Conservation (phyloP, 352 stramenopile genomes). For the Phytophthora pisi region DNA sequence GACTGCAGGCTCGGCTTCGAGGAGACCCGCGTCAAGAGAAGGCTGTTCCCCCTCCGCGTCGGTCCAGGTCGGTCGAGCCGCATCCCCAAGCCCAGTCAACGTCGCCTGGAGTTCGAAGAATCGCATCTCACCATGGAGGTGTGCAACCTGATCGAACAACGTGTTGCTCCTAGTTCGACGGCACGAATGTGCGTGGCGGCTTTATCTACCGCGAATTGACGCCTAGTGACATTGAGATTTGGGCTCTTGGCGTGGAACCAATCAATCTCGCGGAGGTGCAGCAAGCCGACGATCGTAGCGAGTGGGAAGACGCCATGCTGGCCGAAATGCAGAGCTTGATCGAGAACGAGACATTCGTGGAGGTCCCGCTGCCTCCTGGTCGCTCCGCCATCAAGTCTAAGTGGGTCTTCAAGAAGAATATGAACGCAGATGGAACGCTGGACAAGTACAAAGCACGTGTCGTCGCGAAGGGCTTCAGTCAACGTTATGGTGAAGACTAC, state of each 20-base stretch:
- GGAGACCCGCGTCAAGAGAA: conserved; percentile 8
- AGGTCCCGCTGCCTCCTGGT: conserved; percentile 1
- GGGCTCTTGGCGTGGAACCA: conserved; percentile 9
- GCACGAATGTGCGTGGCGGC: conserved; percentile 5
- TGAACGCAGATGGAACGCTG: conserved; percentile 24
- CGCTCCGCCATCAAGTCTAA: conserved; percentile 12
- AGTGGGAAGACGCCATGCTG: conserved; percentile 16
- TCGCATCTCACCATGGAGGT: conserved; percentile 13
- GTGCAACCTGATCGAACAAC: conserved; percentile 15
- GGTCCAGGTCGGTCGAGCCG: conserved; percentile 4
- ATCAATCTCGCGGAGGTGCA: conserved; percentile 10
- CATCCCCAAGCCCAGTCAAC: conserved; percentile 7
- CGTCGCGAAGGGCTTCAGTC: neutral
- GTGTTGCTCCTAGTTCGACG: conserved; percentile 2
- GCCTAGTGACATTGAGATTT: conserved; percentile 3
- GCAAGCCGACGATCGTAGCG: neutral
- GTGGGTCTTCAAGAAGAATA: conserved; percentile 17
- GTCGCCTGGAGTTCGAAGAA: conserved; percentile 10
- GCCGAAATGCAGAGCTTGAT: conserved; percentile 11
- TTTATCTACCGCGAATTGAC: conserved; percentile 7
- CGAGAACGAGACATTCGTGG: conserved; percentile 14
- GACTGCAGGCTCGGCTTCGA: neutral
- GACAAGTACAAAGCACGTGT: conserved; percentile 46
- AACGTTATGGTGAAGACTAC: conserved; percentile 22
- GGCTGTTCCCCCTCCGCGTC: neutral